Conservation (phyloP, 2,329 filamentous ascomycete species). For the Phyllosticta capitalensis region DNA sequence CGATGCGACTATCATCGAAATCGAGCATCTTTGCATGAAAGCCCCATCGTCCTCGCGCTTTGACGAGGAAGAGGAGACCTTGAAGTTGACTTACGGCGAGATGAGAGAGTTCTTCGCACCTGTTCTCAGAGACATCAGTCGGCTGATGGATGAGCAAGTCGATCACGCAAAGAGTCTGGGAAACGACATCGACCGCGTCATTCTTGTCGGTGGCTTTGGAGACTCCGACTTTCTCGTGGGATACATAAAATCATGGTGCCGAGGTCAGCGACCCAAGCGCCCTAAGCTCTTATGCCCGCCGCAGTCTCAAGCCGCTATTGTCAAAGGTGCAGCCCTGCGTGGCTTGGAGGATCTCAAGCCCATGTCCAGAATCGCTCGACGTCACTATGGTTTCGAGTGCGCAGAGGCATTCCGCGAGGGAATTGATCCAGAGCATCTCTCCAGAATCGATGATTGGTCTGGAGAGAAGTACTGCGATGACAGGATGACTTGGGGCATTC, state of each 20-base stretch:
- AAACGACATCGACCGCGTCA: not conserved
- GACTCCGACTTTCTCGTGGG: conserved; percentile 8
- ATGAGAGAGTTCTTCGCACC: conserved; percentile 5
- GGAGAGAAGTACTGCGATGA: not conserved
- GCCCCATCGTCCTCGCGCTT: not conserved
- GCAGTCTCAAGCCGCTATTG: conserved; percentile 1
- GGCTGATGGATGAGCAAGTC: conserved; percentile 1
- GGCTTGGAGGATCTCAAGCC: conserved; percentile 1
- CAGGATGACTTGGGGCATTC: not conserved
- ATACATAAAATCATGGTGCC: conserved; percentile 3
- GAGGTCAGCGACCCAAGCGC: not conserved
- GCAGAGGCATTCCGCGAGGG: not conserved
- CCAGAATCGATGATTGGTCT: not conserved
- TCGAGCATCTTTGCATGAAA: conserved; percentile 1
- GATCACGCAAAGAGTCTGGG: not conserved
- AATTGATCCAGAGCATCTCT: not conserved
- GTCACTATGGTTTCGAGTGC: not conserved
- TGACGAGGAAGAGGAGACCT: not conserved
- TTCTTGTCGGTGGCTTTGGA: conserved; percentile 13
- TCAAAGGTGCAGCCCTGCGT: not conserved
- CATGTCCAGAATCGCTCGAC: not conserved
- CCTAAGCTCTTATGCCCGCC: conserved; percentile 1
- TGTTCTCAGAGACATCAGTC: conserved; percentile 5
- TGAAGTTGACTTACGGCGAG: conserved; percentile 3
- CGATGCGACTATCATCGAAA: not conserved